phyloP scores from a whole-genome alignment of 2,329 filamentous ascomycete species.

The Colletotrichum neosansevieriae region DNA sequence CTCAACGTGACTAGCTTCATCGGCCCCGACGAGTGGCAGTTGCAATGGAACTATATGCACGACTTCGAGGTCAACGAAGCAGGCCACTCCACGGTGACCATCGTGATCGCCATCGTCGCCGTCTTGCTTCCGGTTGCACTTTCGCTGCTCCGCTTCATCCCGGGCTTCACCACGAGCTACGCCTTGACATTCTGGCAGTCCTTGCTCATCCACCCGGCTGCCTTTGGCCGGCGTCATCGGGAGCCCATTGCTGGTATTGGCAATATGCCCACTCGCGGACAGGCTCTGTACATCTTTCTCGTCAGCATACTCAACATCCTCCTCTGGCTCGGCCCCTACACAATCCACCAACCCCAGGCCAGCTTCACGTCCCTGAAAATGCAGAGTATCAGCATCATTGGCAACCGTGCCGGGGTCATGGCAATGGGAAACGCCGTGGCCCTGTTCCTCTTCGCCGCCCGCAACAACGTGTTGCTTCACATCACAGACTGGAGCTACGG shows the following conservation, averaged over 20 bases:
- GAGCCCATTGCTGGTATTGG: conserved; percentile 47
- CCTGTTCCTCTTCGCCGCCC: conserved; percentile 21
- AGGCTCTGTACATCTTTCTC: conserved; percentile 49
- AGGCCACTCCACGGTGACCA: conserved; percentile 43
- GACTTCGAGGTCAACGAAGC: conserved; percentile 62
- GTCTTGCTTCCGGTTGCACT: conserved; percentile 48
- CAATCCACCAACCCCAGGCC: conserved; percentile 46
- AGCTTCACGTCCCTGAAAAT: conserved; percentile 43
- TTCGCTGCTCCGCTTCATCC: conserved; percentile 52
- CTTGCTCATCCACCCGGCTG: conserved; percentile 47
- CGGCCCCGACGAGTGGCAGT: conserved; percentile 8
- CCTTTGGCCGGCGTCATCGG: conserved; percentile 49
- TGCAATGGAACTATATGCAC: conserved; percentile 63
- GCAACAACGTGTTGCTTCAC: conserved; percentile 24
- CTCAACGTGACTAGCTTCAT: conserved; percentile 23
- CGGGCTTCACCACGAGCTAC: conserved; percentile 42
- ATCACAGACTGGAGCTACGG: conserved; percentile 32
- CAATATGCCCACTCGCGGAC: conserved; percentile 51
- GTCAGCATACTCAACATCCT: conserved; percentile 51
- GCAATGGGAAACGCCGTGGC: conserved; percentile 32
- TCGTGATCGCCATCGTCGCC: conserved; percentile 45
- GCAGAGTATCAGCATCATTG: conserved; percentile 48
- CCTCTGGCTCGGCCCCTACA: conserved; percentile 48
- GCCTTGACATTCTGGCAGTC: conserved; percentile 32
- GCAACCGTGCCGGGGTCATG: conserved; percentile 37